These are phyloP conservation scores for Nicotiana knightiana DNA, from an alignment of 257 asterid species.

Conservation along the genomic window DNA sequence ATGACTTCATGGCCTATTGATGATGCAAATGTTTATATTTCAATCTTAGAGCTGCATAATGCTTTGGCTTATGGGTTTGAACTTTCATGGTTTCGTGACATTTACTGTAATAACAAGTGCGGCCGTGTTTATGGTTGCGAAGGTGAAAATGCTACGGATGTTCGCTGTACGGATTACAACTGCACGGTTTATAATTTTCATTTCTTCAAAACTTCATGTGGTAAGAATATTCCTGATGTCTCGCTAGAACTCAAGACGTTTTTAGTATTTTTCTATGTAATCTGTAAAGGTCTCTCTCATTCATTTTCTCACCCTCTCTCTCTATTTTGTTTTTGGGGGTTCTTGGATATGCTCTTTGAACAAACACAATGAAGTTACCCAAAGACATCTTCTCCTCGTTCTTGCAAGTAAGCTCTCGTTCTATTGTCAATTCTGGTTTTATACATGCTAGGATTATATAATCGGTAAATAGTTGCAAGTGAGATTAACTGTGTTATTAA, in stretches of 20 bases:
- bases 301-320: not conserved
- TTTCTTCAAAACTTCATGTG: rapidly evolving
- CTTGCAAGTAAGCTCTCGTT: too few species aligned
- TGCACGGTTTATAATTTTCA: not conserved
- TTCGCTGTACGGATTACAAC: rapidly evolving
- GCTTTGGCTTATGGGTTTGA: slow-evolving; percentile 31
- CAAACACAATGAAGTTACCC: too few species aligned
- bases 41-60: slow-evolving; percentile 15
- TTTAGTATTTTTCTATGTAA: not conserved
- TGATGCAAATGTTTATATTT: not conserved
- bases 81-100: not conserved
- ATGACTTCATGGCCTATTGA: slow-evolving; percentile 8
- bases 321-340: too few species aligned
- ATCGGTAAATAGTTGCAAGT: too few species aligned
- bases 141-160: not conserved
- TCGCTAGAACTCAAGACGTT: not conserved
- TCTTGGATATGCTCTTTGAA: not conserved
- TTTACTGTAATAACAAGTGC: not conserved
- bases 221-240: not conserved
- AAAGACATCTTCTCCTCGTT: too few species aligned
- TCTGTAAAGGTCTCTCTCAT: not conserved
- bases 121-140: rapidly evolving
- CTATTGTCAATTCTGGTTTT: too few species aligned
- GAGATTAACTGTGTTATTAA: too few species aligned
- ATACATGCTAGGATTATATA: too few species aligned